These are phyloP conservation scores for Epithemia pelagica DNA, from an alignment of 108 stramenopile species.

Conservation along the genomic window DNA sequence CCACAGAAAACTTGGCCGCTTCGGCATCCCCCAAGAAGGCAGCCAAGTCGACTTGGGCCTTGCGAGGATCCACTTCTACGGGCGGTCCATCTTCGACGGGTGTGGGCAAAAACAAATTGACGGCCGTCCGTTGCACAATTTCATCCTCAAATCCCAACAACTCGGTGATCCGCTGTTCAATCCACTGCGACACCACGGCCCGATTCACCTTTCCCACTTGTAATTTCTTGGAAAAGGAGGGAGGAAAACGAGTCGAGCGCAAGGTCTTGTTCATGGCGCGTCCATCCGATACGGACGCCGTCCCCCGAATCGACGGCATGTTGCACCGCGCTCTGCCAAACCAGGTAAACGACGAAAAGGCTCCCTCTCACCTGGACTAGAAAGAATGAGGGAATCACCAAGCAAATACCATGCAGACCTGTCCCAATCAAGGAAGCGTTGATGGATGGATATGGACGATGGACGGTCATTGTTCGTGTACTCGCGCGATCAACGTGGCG, in stretches of 20 bases:
- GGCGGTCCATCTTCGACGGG: background rate
- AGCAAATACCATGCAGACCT: no score
- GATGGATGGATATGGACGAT: no score
- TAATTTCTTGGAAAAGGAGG: constrained; percentile 47
- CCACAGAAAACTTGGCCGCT: constrained; percentile 57
- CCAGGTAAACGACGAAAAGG: no score
- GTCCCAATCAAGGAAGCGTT: no score
- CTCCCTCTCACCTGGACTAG: no score
- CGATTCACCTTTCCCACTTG: constrained; percentile 56
- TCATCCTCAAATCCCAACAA: constrained; percentile 87
- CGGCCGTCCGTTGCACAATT: constrained; percentile 69
- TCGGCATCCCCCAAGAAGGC: constrained; percentile 75
- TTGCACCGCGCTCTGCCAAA: no score
- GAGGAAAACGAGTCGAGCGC: constrained; percentile 64
- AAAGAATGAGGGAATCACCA: no score
- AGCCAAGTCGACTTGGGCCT: constrained; percentile 71
- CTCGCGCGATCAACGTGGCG: no score
- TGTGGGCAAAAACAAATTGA: constrained; percentile 71
- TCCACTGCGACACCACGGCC: constrained; percentile 69
- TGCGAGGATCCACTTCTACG: constrained; percentile 54
- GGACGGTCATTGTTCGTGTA: no score
- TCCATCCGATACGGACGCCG: constrained; percentile 61
- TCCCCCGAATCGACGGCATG: constrained; percentile 87
- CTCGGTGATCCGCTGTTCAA: constrained; percentile 50
- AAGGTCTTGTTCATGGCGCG: constrained; percentile 63